Base-by-base conservation (phyloP, 345 rosid species). In the Mangifera indica region DNA sequence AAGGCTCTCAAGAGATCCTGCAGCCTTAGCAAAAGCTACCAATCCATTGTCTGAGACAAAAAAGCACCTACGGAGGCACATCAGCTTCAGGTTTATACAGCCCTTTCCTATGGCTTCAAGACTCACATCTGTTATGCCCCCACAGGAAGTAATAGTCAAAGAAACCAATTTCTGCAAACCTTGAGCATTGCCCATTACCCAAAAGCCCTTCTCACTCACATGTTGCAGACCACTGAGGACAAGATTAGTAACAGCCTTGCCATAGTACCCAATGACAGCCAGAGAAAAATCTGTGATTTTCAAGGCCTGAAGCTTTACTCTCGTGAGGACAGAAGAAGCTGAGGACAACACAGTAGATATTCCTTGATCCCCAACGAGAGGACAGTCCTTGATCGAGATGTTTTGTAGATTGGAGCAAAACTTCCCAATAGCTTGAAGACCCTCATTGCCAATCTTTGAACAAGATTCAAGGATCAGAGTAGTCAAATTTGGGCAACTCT, bases 121-220 rank as follows among this genome's bases (percentile, higher is more conserved):
- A 68, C 96, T 83, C 62, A 83, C 70, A 77, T 91, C 93, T 14
- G 93, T 87, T 57, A 87, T 65, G 24, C 92, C 92, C 10, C 83
- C 77, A 69, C 96, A 86, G 45, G 93, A 85, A 65, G 81, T 78
- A 63, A 91, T 73, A 29, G 78, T 71, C 84, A 88, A 80, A 34
- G 84, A 79, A 8, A 34, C 48, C 74, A 88, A 77, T 45, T 80
- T 87, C 60, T 81, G 73, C 74, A 91, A 81, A 49, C 96, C 92
- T 60, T 71, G 83, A 51, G 91, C 90, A 74, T 86, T 88, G 7
- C 93, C 92, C 93, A 91, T 88, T 75, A 86, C 97, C 97, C 97
- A 88, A 68, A 91, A 91, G 65, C 97, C 97, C 76, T 79, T 88
- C 83, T 88, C 93, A 10, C 79, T 88, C 32, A 85, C 89, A 62